A percentile compares a stretch with the other conserved stretches of the same genome.
Conservation (phyloP, 495 filamentous ascomycete species). For the Daldinia grandis region DNA sequence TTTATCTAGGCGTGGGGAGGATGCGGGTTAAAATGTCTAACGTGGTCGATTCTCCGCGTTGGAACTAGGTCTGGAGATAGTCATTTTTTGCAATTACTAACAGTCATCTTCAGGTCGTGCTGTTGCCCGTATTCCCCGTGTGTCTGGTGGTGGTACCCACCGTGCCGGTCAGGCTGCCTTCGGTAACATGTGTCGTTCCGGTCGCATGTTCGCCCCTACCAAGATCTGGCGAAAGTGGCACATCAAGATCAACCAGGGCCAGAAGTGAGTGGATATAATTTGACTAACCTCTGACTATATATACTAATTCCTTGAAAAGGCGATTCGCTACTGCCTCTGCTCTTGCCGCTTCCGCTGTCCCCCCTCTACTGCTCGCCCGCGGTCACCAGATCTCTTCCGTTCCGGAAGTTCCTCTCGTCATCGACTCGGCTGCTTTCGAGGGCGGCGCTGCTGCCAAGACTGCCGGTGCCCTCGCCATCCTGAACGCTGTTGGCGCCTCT, state of each 20-base stretch:
- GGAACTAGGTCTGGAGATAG: not conserved
- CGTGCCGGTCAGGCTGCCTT: slow-evolving; percentile 99
- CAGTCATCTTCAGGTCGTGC: slow-evolving; percentile 76
- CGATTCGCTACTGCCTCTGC: slow-evolving; percentile 98
- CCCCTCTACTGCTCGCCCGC: slow-evolving; percentile 93
- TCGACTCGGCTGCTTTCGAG: slow-evolving; percentile 87
- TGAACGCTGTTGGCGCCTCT: slow-evolving; percentile 89
- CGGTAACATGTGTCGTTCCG: slow-evolving; percentile 99
- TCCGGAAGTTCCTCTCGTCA: slow-evolving; percentile 94
- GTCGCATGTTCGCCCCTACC: slow-evolving; percentile 99
- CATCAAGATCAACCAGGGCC: slow-evolving; percentile 98
- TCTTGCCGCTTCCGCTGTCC: slow-evolving; percentile 92
- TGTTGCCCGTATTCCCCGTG: slow-evolving; percentile 99
- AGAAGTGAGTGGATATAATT: slow-evolving; percentile 71
- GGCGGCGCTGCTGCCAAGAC: slow-evolving; percentile 84
- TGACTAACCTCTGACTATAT: not conserved
- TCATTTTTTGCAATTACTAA: slow-evolving; percentile 39
- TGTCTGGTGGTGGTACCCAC: slow-evolving; percentile 99
- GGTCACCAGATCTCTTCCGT: slow-evolving; percentile 93
- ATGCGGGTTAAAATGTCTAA: not conserved
- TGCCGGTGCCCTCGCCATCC: slow-evolving; percentile 81
- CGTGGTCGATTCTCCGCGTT: not conserved
- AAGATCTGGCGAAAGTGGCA: slow-evolving; percentile 99
- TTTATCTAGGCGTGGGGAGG: slow-evolving; percentile 3
- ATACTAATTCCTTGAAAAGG: slow-evolving; percentile 56